These are phyloP conservation scores for Cutaneotrichosporon arboriforme DNA, from an alignment of 1,284 basidiomycete genomes.

Conservation along the genomic window DNA sequence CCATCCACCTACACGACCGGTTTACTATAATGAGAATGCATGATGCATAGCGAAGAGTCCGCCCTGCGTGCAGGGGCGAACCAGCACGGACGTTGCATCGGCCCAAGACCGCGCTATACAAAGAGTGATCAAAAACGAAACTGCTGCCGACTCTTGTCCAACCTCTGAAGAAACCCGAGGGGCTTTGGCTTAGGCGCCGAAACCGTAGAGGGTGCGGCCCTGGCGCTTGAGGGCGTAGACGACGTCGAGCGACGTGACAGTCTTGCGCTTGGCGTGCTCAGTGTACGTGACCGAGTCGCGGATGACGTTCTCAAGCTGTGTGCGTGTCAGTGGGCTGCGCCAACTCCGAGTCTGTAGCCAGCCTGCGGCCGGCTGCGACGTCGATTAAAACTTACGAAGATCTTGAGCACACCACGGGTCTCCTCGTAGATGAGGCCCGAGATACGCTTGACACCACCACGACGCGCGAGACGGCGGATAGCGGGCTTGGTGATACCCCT, in stretches of 20 bases:
- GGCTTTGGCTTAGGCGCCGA: slow-evolving; percentile 57
- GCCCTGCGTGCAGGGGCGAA: background rate
- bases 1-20: no score
- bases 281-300: slow-evolving; percentile 85
- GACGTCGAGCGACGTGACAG: slow-evolving; percentile 69
- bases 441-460: slow-evolving; percentile 94
- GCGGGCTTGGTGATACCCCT: slow-evolving; percentile 79
- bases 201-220: slow-evolving; percentile 81
- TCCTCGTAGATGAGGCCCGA: slow-evolving; percentile 89
- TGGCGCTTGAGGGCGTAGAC: slow-evolving; percentile 91
- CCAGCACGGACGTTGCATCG: slow-evolving; percentile 13
- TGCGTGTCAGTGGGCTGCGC: background rate
- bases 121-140: slow-evolving; percentile 15
- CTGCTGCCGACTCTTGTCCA: slow-evolving; percentile 1
- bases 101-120: slow-evolving; percentile 12
- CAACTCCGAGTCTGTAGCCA: background rate
- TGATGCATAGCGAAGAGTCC: no score
- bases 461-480: slow-evolving; percentile 86
- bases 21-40: no score
- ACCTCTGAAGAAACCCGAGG: background rate
- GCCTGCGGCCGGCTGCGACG: background rate
- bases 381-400: slow-evolving; percentile 51
- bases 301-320: slow-evolving; percentile 58
- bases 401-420: slow-evolving; percentile 78
- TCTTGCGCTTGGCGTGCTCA: slow-evolving; percentile 90